Evolutionary conservation across 1,139 yeast genomes (phyloP), one percentile per base, ranked within the genome.

Genomic region (Maudiozyma humilis): DNA sequence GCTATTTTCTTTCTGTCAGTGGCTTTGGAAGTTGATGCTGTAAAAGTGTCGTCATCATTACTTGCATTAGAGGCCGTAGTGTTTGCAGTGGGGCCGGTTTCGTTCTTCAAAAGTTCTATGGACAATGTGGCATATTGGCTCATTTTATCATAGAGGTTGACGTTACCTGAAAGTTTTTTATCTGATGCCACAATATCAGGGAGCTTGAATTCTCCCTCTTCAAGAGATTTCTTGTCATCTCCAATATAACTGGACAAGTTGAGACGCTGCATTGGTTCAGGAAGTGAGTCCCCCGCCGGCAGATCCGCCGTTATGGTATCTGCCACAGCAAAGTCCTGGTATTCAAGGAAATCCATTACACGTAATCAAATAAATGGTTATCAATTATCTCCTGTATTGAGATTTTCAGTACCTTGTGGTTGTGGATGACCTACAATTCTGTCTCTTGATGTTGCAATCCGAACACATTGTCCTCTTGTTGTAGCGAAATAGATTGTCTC

Each of bases 321-420:
- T 15, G 44, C 47, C 3, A 48, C 51, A 7, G 56, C 47, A 38
- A 51, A 57, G 4, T 60, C 49, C 29, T 59, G 61, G 27, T 53
- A 60, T 37, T 60, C 62, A 14, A 60, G 45, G 32, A 58, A 60
- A 40, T 60, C 65, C 65, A 60, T 60, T 23, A 6, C 27, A 23
- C 27, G 27, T 23, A 23, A 23, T 23, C n/a, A n/a, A n/a, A n/a
- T n/a, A n/a, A n/a, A n/a, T n/a, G n/a, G n/a, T n/a, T n/a, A n/a
- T n/a, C n/a, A n/a, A n/a, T n/a, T n/a, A n/a, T n/a, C n/a, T n/a
- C n/a, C n/a, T n/a, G n/a, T n/a, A n/a, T n/a, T n/a, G n/a, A n/a
- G n/a, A n/a, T n/a, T n/a, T n/a, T n/a, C n/a, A n/a, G n/a, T n/a
- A n/a, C n/a, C n/a, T n/a, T n/a, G n/a, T n/a, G n/a, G n/a, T n/a